These are phyloP conservation scores for Filosporella fistucella DNA, from an alignment of 495 filamentous ascomycete species.

Conservation along the genomic window DNA sequence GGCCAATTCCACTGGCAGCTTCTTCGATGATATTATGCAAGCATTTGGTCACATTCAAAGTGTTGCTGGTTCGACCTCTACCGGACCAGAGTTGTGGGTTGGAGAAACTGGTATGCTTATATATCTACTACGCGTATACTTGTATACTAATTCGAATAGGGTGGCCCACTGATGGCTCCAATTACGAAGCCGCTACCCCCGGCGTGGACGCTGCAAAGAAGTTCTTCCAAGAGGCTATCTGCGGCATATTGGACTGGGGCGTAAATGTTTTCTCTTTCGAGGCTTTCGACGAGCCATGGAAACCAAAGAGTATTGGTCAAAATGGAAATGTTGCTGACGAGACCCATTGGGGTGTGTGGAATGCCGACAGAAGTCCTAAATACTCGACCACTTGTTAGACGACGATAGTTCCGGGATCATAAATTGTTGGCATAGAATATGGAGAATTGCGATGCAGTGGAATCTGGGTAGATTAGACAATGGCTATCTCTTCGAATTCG, in stretches of 20 bases:
- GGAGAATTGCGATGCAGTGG: background rate
- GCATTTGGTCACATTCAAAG: constrained; percentile 66
- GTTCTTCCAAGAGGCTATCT: constrained; percentile 67
- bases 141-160: constrained; percentile 16
- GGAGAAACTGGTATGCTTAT: constrained; percentile 55
- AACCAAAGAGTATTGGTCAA: constrained; percentile 65
- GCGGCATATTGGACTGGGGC: constrained; percentile 66
- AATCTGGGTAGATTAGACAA: background rate
- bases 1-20: constrained; percentile 59
- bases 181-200: constrained; percentile 61
- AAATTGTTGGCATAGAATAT: too few species aligned
- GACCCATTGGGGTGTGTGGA: constrained; percentile 76
- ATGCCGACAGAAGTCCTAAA: constrained; percentile 56
- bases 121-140: background rate
- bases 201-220: constrained; percentile 52
- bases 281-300: constrained; percentile 79
- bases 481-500: background rate
- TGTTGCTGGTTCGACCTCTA: constrained; percentile 43
- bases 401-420: too few species aligned
- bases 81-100: constrained; percentile 62
- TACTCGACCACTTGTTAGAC: constrained; percentile 56
- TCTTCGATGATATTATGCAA: constrained; percentile 70
- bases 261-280: constrained; percentile 81
- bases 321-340: constrained; percentile 64
- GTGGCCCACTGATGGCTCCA: constrained; percentile 53